phyloP scores from a whole-genome alignment of 1,139 yeast species.

The Diutina rugosa region DNA sequence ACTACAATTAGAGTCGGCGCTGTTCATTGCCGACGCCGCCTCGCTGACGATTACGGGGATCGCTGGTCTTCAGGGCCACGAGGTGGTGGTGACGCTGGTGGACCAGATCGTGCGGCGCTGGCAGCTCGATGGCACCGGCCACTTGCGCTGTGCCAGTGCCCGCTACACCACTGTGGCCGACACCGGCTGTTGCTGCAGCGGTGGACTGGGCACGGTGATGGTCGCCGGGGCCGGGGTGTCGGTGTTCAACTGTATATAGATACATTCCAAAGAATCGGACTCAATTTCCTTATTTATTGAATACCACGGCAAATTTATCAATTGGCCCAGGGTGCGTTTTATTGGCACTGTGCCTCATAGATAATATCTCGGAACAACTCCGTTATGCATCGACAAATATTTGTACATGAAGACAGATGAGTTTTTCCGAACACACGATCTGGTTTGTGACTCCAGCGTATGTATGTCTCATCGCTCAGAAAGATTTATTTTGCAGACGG shows the following conservation, averaged over 20 bases:
- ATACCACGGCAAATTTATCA: too few species aligned
- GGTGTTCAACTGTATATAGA: background rate
- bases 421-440: too few species aligned
- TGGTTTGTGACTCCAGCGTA: too few species aligned
- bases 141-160: constrained; percentile 22
- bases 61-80: constrained; percentile 12
- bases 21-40: constrained; percentile 48
- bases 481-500: too few species aligned
- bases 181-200: constrained; percentile 57
- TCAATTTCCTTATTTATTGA: too few species aligned
- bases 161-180: constrained; percentile 79
- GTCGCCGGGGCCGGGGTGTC: constrained; percentile 61
- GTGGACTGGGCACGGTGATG: constrained; percentile 15
- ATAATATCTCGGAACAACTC: too few species aligned
- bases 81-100: constrained; percentile 45
- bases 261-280: too few species aligned
- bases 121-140: constrained; percentile 21
- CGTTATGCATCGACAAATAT: too few species aligned
- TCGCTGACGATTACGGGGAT: constrained; percentile 78
- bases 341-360: too few species aligned
- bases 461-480: too few species aligned
- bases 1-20: constrained; percentile 11
- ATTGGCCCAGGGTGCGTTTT: too few species aligned
- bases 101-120: constrained; percentile 70
- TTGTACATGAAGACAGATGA: too few species aligned